These are phyloP conservation scores for Sabuloglossum arenarium DNA, from an alignment of 495 filamentous ascomycete species.

Conservation along the genomic window DNA sequence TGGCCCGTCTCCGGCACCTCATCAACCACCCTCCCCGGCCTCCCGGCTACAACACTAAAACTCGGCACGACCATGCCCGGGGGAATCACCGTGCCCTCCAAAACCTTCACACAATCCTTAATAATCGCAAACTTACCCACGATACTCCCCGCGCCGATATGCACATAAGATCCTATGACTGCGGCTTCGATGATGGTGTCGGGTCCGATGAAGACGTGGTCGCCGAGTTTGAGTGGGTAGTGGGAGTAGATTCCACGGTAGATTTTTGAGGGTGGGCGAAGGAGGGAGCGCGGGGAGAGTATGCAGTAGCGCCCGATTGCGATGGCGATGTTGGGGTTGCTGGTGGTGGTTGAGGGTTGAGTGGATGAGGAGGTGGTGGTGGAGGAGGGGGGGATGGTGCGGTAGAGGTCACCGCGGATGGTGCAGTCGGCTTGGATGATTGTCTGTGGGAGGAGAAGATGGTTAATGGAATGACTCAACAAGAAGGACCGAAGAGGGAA, in stretches of 20 bases:
- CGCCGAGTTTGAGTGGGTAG: constrained; percentile 74
- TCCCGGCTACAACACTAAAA: constrained; percentile 65
- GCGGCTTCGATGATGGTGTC: constrained; percentile 57
- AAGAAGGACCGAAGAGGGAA: not conserved
- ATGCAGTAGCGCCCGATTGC: constrained; percentile 78
- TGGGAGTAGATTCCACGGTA: constrained; percentile 31
- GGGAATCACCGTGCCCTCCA: constrained; percentile 66
- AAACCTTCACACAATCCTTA: constrained; percentile 70
- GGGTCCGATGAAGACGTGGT: constrained; percentile 76
- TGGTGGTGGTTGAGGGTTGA: constrained; percentile 15
- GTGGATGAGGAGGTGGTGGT: constrained; percentile 7
- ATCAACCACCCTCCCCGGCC: constrained; percentile 62
- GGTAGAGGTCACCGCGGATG: constrained; percentile 76
- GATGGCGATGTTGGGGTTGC: constrained; percentile 42
- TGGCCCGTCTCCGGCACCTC: constrained; percentile 61
- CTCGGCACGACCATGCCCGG: constrained; percentile 79
- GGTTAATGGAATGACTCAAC: not conserved
- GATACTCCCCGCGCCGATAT: constrained; percentile 51
- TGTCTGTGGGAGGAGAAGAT: constrained; percentile 26
- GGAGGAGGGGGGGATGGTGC: constrained; percentile 25
- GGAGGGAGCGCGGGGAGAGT: constrained; percentile 45
- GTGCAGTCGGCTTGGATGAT: constrained; percentile 82
- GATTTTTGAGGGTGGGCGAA: constrained; percentile 40
- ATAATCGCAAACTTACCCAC: constrained; percentile 73
- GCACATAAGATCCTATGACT: constrained; percentile 57